A percentile compares a stretch with the other conserved stretches of the same genome.
phyloP scores from a whole-genome alignment of 345 rosid genomes.

The Aquilaria sinensis region DNA sequence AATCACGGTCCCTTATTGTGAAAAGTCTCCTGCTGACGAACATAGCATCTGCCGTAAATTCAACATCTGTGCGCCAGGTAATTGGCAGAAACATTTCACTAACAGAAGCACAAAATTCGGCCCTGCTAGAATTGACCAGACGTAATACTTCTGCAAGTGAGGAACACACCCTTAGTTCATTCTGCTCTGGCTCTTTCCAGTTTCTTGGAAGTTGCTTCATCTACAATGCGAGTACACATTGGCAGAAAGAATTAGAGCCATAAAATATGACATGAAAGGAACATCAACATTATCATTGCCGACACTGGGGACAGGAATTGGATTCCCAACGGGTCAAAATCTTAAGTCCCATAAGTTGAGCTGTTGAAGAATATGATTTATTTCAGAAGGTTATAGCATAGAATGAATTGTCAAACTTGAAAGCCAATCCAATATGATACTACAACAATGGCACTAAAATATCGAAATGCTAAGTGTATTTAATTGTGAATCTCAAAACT shows the following conservation, averaged over 20 bases:
- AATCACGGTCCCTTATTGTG: conserved; percentile 4
- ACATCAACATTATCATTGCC: background rate
- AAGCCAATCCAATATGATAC: too few species aligned
- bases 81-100: conserved; percentile 51
- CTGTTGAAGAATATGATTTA: too few species aligned
- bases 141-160: conserved; percentile 34
- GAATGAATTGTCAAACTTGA: too few species aligned
- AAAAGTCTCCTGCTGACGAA: conserved; percentile 42
- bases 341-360: too few species aligned
- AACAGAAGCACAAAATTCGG: conserved; percentile 31
- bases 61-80: conserved; percentile 26
- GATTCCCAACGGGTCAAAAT: background rate
- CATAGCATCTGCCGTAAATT: conserved; percentile 40
- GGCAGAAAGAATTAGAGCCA: background rate
- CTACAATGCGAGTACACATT: conserved; percentile 13
- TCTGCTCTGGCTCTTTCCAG: conserved; percentile 44
- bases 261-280: background rate
- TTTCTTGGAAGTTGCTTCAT: conserved; percentile 30
- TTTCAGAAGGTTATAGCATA: too few species aligned
- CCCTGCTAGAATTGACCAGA: conserved; percentile 21
- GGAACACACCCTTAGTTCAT: conserved; percentile 20
- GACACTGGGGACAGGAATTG: background rate
- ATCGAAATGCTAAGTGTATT: too few species aligned
- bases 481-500: too few species aligned
- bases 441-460: too few species aligned